phyloP scores from a whole-genome alignment of 805 yeast genomes.

The Candida andamanensis region DNA sequence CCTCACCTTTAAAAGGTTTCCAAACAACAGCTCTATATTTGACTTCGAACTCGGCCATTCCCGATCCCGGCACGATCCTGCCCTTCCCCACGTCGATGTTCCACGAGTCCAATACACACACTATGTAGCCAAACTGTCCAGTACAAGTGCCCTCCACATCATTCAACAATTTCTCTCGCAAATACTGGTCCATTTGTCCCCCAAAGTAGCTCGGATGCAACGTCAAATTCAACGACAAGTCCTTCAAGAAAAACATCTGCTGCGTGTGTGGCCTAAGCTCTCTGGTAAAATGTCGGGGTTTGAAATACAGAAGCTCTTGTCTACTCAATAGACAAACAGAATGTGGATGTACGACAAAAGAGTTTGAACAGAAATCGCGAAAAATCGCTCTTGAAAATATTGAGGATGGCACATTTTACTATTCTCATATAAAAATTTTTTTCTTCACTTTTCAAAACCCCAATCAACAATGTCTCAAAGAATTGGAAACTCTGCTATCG shows the following conservation, averaged over 20 bases:
- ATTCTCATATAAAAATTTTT: too few species aligned
- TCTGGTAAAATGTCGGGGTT: constrained; percentile 1
- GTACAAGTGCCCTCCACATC: constrained; percentile 99
- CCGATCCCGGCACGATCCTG: constrained; percentile 81
- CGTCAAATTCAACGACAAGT: constrained; percentile 84
- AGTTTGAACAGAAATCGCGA: too few species aligned
- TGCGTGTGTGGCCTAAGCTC: neutral
- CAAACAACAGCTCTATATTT: constrained; percentile 95
- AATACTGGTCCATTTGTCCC: constrained; percentile 92
- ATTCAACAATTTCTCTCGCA: constrained; percentile 82
- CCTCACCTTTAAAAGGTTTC: constrained; percentile 99
- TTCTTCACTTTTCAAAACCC: too few species aligned
- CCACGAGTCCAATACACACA: constrained; percentile 93
- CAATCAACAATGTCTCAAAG: constrained; percentile 31
- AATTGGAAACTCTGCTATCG: constrained; percentile 51
- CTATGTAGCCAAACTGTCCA: constrained; percentile 96
- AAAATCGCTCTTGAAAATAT: too few species aligned
- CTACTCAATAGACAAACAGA: too few species aligned
- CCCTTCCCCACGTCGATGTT: constrained; percentile 94
- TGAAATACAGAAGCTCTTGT: constrained; percentile 1
- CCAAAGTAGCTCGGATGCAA: constrained; percentile 97
- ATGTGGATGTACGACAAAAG: too few species aligned
- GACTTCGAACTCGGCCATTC: constrained; percentile 94
- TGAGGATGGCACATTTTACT: too few species aligned
- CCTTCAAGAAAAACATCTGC: constrained; percentile 58